Evolutionary conservation across 257 asterid species (phyloP).

Genomic region (Solanum boliviense): DNA sequence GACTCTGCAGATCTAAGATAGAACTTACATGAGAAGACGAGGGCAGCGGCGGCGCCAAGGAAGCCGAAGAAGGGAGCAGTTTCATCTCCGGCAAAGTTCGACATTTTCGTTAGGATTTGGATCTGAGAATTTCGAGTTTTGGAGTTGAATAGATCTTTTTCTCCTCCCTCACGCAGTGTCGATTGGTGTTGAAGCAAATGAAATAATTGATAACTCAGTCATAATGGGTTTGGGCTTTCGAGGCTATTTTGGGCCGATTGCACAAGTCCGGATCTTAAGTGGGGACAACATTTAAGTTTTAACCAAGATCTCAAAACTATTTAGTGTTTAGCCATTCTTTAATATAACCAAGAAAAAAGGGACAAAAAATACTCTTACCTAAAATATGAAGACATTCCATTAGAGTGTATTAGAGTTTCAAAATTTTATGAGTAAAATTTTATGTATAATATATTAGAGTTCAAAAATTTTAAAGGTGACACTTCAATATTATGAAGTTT

Average conservation of each 20-base stretch:
- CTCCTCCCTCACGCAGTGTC: background rate
- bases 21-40: slow-evolving; percentile 53
- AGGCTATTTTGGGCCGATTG: background rate
- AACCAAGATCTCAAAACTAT: background rate
- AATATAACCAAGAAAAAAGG: background rate
- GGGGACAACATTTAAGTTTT: background rate
- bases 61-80: slow-evolving; percentile 68
- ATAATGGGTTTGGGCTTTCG: background rate
- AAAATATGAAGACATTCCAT: background rate
- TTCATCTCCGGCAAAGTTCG: slow-evolving; percentile 62
- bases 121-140: background rate
- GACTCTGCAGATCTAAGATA: background rate
- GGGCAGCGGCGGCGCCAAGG: slow-evolving; percentile 68
- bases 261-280: background rate
- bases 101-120: background rate
- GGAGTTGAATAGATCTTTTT: background rate
- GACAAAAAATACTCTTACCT: background rate
- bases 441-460: background rate
- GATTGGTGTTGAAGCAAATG: background rate
- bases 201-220: background rate
- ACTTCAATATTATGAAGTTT: background rate
- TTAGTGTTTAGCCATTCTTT: background rate
- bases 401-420: background rate
- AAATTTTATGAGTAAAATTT: background rate
- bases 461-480: background rate